Conservation (phyloP, 306 rosid genomes). For the Sindora glabra region DNA sequence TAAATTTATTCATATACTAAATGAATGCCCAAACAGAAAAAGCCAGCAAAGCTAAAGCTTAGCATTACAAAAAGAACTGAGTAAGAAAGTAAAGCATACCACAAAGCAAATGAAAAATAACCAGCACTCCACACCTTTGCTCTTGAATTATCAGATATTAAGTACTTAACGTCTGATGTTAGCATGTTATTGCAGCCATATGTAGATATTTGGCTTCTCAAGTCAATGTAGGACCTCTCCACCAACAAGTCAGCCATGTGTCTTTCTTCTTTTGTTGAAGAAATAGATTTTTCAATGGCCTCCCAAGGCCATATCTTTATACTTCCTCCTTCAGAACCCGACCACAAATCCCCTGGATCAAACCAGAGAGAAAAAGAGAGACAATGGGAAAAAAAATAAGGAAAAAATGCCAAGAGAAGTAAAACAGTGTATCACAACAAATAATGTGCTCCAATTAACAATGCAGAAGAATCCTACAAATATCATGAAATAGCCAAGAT, state of each 20-base stretch:
- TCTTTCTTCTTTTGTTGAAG: slow-evolving; percentile 52
- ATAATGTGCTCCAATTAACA: neutral
- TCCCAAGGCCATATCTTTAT: slow-evolving; percentile 94
- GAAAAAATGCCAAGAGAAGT: slow-evolving; percentile 10
- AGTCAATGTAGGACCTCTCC: slow-evolving; percentile 92
- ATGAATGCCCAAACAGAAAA: neutral
- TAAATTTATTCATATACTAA: too few species aligned
- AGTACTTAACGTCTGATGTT: slow-evolving; percentile 67
- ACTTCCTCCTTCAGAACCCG: slow-evolving; percentile 87
- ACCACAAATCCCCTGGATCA: slow-evolving; percentile 89
- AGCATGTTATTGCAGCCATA: slow-evolving; percentile 58
- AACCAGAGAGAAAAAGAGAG: neutral
- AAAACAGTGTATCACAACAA: slow-evolving; percentile 14
- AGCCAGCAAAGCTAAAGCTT: neutral
- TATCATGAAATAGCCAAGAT: neutral
- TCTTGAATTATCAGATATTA: slow-evolving; percentile 59
- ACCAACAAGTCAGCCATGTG: slow-evolving; percentile 49
- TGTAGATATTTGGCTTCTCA: slow-evolving; percentile 59
- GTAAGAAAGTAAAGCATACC: slow-evolving; percentile 45
- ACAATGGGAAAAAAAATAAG: neutral
- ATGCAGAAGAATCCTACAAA: neutral
- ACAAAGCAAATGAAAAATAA: slow-evolving; percentile 68
- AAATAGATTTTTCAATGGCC: slow-evolving; percentile 66
- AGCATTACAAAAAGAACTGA: slow-evolving; percentile 4
- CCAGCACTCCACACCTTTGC: slow-evolving; percentile 91